Base-by-base conservation (phyloP, 768 basidiomycete species). In the Agrocybe praecox region DNA sequence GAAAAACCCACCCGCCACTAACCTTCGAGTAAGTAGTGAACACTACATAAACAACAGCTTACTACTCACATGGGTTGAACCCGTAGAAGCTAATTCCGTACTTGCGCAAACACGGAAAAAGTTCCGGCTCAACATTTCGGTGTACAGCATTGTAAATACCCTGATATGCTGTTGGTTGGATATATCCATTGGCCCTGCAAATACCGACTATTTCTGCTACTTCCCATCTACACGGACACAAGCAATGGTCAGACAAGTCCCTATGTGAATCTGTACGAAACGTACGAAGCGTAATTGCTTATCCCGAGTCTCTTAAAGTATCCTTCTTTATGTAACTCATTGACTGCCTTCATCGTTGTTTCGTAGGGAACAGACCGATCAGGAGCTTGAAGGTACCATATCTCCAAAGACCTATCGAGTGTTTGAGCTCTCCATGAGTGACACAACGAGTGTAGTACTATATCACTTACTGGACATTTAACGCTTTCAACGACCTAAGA, bases 301-400 rank as follows among this genome's bases (percentile, higher is more conserved):
- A 88, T 72, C 2, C 86, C 85, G 56, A 88, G 82, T n/a, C 79
- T 76, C 57, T 85, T 80, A 62, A 86, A 86, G 48, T 76, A 75
- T 0, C 86, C 86, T 60, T 85, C 78, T 45, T 79, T 77, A 63
- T 87, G 75, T 11, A 87, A 71, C 46, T 80, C 78, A 47, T 87
- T 74, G 3, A 86, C 72, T 10, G 78, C 81, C 22, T 77, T 77
- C 22, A 83, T 58, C 0, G 86, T 88, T 9, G 81, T 76, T 62
- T 83, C 81, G 55, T 81, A 86, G 0, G 84, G 80, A 4, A 84
- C 80, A 10, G 72, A 77, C n/a, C 82, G 76, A 64, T 88, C 85
- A 1, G 86, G 87, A 14, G 75, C 81, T 52, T 88, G 86, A 17
- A 87, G 69, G 61, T 87, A 87, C 69, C 83, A 76, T 65, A 76